Percentiles rank a stretch among this genome's conserved stretches.
These are phyloP conservation scores for Borealophlyctis nickersoniae DNA, from an alignment of 192 early-diverging fungal species.

Conservation along the genomic window DNA sequence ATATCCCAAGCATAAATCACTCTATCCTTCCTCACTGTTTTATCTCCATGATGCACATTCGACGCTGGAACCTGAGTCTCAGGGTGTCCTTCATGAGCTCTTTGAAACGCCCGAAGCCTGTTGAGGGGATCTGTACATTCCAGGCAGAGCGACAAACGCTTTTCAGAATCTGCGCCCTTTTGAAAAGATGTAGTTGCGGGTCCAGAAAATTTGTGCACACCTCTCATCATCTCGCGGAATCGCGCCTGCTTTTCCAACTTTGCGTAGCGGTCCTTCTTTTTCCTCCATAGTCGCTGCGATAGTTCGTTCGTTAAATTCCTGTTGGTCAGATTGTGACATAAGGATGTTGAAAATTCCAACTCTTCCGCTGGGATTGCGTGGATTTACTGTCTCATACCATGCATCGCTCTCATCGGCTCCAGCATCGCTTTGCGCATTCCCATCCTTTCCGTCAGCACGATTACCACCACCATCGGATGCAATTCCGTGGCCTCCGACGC, in stretches of 20 bases:
- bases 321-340: neutral
- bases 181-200: too few relatives aligned
- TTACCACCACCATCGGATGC: neutral
- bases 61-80: too few relatives aligned
- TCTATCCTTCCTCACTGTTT: too few relatives aligned
- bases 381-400: too few relatives aligned
- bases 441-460: neutral
- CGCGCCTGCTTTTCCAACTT: constrained; percentile 8
- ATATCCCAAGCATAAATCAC: too few relatives aligned
- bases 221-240: constrained; percentile 16
- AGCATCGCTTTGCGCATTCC: neutral
- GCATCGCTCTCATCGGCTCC: neutral
- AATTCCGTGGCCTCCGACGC: neutral
- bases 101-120: neutral
- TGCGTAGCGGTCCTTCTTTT: constrained; percentile 12
- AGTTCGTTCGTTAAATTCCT: constrained; percentile 18
- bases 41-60: too few relatives aligned
- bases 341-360: too few relatives aligned
- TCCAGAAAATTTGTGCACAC: too few relatives aligned
- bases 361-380: too few relatives aligned
- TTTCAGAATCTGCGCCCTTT: too few relatives aligned
- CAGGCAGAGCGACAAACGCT: too few relatives aligned
- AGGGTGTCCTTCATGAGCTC: too few relatives aligned
- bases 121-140: neutral
- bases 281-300: constrained; percentile 3